phyloP scores from a whole-genome alignment of 164 flowering plant species.

The Dillenia turbinata region DNA sequence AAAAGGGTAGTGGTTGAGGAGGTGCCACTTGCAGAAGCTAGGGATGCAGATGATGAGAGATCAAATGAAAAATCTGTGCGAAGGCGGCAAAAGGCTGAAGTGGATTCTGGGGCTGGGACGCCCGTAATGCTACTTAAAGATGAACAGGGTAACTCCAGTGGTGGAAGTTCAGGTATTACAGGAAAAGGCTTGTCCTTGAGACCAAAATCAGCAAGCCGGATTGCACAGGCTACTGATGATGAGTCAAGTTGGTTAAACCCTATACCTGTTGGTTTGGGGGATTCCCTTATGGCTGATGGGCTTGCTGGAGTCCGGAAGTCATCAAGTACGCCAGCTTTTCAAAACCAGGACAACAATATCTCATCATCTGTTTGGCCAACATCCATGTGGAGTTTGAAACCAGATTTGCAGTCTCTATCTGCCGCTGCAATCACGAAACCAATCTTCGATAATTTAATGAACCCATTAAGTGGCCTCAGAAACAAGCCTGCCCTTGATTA shows the following conservation, averaged over 20 bases:
- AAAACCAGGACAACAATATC: constrained; percentile 40
- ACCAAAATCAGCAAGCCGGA: constrained; percentile 51
- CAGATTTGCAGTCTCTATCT: constrained; percentile 58
- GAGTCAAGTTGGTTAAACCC: constrained; percentile 29
- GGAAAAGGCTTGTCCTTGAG: constrained; percentile 74
- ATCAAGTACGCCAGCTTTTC: constrained; percentile 69
- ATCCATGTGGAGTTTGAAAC: constrained; percentile 62
- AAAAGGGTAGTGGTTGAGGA: constrained; percentile 25
- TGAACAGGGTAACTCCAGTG: constrained; percentile 29
- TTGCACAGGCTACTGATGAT: constrained; percentile 25
- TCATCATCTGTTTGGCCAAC: constrained; percentile 49
- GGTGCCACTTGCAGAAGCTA: constrained; percentile 21
- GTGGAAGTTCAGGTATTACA: constrained; percentile 44
- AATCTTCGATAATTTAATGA: constrained; percentile 77
- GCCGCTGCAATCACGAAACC: constrained; percentile 60
- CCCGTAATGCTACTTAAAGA: constrained; percentile 57
- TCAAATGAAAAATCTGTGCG: constrained; percentile 45
- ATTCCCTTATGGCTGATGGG: constrained; percentile 28
- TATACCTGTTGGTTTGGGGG: constrained; percentile 32
- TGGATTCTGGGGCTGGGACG: constrained; percentile 27
- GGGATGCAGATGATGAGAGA: constrained; percentile 27
- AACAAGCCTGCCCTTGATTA: constrained; percentile 83
- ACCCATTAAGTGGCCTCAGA: constrained; percentile 53
- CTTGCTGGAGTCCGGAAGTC: constrained; percentile 61
- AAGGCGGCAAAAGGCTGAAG: constrained; percentile 58